Percentiles rank a stretch among this genome's conserved stretches.
Evolutionary conservation across 345 rosid genomes (phyloP).

Genomic region (Excoecaria cochinchinensis): DNA sequence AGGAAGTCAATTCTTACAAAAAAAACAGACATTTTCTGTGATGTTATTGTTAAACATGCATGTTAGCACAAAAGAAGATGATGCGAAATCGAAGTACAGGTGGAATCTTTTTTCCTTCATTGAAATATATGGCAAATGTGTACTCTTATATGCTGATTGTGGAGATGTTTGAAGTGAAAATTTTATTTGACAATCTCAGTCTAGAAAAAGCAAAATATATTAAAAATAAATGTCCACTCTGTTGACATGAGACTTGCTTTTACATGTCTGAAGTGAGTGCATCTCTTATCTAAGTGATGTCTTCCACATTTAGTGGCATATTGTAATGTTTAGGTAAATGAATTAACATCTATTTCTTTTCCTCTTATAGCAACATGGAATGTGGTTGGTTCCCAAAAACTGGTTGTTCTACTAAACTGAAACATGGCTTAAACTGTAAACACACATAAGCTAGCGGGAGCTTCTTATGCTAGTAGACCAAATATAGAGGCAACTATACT

Average conservation of each 20-base stretch:
- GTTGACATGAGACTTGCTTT: not conserved
- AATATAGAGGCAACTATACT: not conserved
- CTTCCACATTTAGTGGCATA: constrained; percentile 2
- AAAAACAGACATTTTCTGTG: not conserved
- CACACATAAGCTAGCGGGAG: not conserved
- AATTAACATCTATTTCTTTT: not conserved
- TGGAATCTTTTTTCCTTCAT: not conserved
- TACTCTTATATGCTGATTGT: not conserved
- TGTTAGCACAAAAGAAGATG: not conserved
- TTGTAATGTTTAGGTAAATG: not conserved
- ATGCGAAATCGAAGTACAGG: not conserved
- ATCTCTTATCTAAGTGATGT: not conserved
- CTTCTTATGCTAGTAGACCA: constrained; percentile 1
- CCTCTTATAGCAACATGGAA: not conserved
- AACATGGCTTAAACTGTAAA: not conserved
- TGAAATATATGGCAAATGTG: not conserved
- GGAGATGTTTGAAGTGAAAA: constrained; percentile 5
- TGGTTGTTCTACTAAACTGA: not conserved
- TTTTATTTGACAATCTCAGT: not conserved
- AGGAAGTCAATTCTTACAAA: not conserved
- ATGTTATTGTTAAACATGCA: not conserved
- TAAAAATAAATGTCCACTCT: not conserved
- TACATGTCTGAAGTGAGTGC: not conserved
- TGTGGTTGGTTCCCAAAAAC: not conserved
- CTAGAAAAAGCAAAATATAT: not conserved